These are phyloP conservation scores for Candida sanyaensis DNA, from an alignment of 1,139 yeast genomes.

Conservation along the genomic window DNA sequence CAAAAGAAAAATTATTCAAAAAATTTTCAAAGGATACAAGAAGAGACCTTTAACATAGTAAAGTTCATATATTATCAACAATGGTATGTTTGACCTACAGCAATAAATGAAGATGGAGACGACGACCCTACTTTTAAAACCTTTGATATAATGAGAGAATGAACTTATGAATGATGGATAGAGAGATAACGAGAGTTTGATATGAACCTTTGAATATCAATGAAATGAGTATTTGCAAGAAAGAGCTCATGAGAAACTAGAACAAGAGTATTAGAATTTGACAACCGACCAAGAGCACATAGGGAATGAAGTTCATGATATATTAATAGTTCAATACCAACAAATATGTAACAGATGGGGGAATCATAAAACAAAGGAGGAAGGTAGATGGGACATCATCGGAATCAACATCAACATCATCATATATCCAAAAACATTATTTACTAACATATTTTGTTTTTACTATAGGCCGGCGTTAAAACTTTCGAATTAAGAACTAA, in stretches of 20 bases:
- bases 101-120: neutral
- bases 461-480: conserved; percentile 78
- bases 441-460: conserved; percentile 3
- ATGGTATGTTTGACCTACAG: conserved; percentile 16
- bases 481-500: conserved; percentile 97
- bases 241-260: too few species aligned
- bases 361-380: too few species aligned
- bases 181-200: too few species aligned
- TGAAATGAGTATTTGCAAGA: too few species aligned
- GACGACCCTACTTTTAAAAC: neutral
- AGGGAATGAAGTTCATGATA: too few species aligned
- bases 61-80: conserved; percentile 14
- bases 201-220: too few species aligned
- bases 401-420: neutral
- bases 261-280: too few species aligned
- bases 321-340: too few species aligned
- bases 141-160: neutral
- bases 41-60: conserved; percentile 1
- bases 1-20: conserved; percentile 7
- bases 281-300: too few species aligned
- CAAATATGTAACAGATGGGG: too few species aligned
- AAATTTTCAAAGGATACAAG: conserved; percentile 8
- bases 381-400: neutral
- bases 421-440: neutral
- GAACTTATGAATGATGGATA: too few species aligned